Evolutionary conservation across 2,329 filamentous ascomycete species (phyloP).

Genomic region (Teratosphaeria destructans): DNA sequence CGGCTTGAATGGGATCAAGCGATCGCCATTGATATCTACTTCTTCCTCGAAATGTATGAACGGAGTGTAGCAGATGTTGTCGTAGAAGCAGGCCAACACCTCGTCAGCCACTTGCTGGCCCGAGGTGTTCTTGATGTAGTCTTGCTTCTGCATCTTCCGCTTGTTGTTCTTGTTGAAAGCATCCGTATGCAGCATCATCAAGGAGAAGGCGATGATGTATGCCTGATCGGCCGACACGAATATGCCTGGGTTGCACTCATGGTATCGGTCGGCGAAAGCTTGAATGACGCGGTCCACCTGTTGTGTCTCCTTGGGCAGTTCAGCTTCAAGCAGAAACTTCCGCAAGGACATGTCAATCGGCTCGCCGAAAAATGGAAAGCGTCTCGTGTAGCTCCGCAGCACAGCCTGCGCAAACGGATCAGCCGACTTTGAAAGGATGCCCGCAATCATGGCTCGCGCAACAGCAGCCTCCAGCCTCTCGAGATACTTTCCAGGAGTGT

Average conservation of each 20-base stretch:
- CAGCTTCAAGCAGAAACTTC: conserved; percentile 91
- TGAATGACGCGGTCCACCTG: conserved; percentile 93
- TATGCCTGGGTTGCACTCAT: conserved; percentile 96
- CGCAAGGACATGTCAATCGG: conserved; percentile 97
- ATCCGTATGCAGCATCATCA: conserved; percentile 92
- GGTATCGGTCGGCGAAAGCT: conserved; percentile 90
- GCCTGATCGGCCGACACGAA: conserved; percentile 85
- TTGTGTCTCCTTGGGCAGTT: conserved; percentile 92
- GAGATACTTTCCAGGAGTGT: conserved; percentile 83
- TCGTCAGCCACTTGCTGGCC: conserved; percentile 90
- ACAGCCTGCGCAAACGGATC: conserved; percentile 77
- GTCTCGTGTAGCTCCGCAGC: conserved; percentile 86
- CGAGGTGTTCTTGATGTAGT: conserved; percentile 90
- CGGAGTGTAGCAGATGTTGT: conserved; percentile 95
- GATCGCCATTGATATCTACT: conserved; percentile 65
- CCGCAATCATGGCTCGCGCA: conserved; percentile 72
- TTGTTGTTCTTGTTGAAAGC: conserved; percentile 99
- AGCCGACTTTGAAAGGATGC: conserved; percentile 71
- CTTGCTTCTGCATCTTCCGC: conserved; percentile 91
- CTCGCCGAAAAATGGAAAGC: conserved; percentile 90
- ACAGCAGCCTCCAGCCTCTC: conserved; percentile 71
- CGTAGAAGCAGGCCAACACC: conserved; percentile 90
- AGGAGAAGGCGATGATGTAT: conserved; percentile 96
- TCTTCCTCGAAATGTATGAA: conserved; percentile 98
- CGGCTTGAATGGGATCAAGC: conserved; percentile 59